phyloP scores from a whole-genome alignment of 225 moss, liverwort and hornwort genomes.

The Climacium dendroides region DNA sequence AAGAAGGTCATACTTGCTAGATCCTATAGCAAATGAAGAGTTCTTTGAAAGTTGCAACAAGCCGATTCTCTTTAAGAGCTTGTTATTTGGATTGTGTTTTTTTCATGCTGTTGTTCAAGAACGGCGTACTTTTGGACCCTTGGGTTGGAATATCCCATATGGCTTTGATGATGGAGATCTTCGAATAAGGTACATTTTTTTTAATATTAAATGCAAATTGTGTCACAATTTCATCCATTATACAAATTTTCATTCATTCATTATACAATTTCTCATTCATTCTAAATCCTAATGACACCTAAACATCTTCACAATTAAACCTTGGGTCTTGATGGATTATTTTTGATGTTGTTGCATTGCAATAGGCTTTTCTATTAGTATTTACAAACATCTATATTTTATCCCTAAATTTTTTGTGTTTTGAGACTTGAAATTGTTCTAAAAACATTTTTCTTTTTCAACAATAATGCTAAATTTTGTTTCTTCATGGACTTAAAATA shows the following conservation, averaged over 20 bases:
- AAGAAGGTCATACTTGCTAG: slow-evolving; percentile 56
- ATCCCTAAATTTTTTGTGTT: rapidly evolving
- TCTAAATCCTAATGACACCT: not conserved
- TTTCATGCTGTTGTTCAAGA: slow-evolving; percentile 96
- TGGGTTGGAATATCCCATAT: slow-evolving; percentile 95
- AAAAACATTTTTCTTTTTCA: rapidly evolving
- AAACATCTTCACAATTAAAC: not conserved
- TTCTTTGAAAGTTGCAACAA: slow-evolving; percentile 90
- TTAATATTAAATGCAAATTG: too few relatives aligned
- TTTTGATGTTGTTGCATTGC: not conserved
- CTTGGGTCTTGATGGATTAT: too few relatives aligned
- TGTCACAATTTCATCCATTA: too few relatives aligned
- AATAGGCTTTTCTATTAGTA: rapidly evolving
- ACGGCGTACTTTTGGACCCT: slow-evolving; percentile 76
- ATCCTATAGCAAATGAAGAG: slow-evolving; percentile 73
- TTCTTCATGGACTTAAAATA: too few relatives aligned
- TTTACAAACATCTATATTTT: not conserved
- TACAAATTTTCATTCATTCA: too few relatives aligned
- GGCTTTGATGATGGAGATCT: slow-evolving; percentile 97
- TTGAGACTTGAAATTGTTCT: not conserved
- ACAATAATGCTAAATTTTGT: not conserved
- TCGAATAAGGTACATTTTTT: slow-evolving; percentile 40
- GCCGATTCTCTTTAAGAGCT: slow-evolving; percentile 49
- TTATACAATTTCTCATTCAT: not conserved
- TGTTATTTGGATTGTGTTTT: slow-evolving; percentile 69